These are phyloP conservation scores for Speleostelium caveatum DNA, from an alignment of 78 protist genomes.

Conservation along the genomic window DNA sequence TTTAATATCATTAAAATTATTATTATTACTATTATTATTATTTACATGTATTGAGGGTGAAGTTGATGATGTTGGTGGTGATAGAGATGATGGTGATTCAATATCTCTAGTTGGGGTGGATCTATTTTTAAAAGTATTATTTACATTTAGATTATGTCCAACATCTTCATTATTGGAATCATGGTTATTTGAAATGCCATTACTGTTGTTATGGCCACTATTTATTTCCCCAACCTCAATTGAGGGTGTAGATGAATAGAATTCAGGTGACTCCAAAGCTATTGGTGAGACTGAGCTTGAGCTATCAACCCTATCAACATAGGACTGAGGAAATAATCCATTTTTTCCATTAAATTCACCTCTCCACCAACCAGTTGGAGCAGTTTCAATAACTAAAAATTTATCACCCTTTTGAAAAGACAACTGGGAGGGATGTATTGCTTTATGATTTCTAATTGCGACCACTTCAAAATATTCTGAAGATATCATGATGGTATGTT, in stretches of 20 bases:
- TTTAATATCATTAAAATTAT: background rate
- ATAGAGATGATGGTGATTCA: background rate
- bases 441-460: conserved; percentile 56
- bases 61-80: conserved; percentile 20
- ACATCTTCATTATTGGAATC: no score
- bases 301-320: conserved; percentile 10
- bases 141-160: no score
- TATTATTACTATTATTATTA: background rate
- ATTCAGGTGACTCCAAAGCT: no score
- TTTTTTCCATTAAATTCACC: conserved; percentile 41
- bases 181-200: no score
- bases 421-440: conserved; percentile 62
- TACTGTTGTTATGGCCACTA: no score
- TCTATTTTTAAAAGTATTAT: no score
- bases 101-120: background rate
- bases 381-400: conserved; percentile 43
- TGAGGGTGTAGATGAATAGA: no score
- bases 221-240: no score
- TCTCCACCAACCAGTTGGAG: conserved; percentile 72
- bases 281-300: no score
- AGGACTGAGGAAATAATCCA: conserved; percentile 61
- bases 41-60: background rate
- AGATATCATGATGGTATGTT: background rate
- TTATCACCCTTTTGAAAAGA: conserved; percentile 45
- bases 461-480: conserved; percentile 45